Conservation (phyloP, 176 grass and related monocot genomes). For the Phoenix roebelenii region DNA sequence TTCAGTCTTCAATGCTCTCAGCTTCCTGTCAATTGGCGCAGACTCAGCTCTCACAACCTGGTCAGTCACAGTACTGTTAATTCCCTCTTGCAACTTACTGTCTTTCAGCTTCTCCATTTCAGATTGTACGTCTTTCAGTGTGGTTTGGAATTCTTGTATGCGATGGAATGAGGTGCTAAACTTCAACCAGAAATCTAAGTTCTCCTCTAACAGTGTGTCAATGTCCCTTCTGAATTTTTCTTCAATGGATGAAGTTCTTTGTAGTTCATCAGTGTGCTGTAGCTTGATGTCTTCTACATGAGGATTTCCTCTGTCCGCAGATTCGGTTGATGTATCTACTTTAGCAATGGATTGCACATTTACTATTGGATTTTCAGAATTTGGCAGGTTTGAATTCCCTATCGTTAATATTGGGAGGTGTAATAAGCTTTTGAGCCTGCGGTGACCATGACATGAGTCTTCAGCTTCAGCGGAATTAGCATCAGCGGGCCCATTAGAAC, state of each 20-base stretch:
- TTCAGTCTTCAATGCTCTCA: slow-evolving; percentile 73
- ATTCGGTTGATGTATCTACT: background rate
- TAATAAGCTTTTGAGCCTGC: slow-evolving; percentile 23
- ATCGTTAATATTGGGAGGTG: slow-evolving; percentile 35
- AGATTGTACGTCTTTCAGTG: slow-evolving; percentile 29
- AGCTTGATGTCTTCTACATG: slow-evolving; percentile 33
- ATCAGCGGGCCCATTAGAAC: slow-evolving; percentile 12
- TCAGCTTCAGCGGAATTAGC: background rate
- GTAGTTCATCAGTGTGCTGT: slow-evolving; percentile 13
- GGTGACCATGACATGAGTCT: slow-evolving; percentile 10
- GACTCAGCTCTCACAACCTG: background rate
- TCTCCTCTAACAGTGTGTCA: slow-evolving; percentile 75
- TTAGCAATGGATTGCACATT: background rate
- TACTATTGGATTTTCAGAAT: slow-evolving; percentile 10
- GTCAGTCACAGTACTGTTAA: background rate
- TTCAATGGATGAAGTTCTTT: slow-evolving; percentile 35
- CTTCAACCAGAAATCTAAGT: slow-evolving; percentile 86
- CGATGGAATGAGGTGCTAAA: slow-evolving; percentile 72
- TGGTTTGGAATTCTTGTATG: slow-evolving; percentile 60
- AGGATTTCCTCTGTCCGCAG: slow-evolving; percentile 1
- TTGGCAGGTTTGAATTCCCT: slow-evolving; percentile 21
- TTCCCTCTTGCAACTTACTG: background rate
- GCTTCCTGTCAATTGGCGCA: slow-evolving; percentile 24
- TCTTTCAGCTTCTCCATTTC: slow-evolving; percentile 26
- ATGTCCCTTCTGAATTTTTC: slow-evolving; percentile 62